Base-by-base conservation (phyloP, 306 rosid genomes). In the Carpinus viminea region DNA sequence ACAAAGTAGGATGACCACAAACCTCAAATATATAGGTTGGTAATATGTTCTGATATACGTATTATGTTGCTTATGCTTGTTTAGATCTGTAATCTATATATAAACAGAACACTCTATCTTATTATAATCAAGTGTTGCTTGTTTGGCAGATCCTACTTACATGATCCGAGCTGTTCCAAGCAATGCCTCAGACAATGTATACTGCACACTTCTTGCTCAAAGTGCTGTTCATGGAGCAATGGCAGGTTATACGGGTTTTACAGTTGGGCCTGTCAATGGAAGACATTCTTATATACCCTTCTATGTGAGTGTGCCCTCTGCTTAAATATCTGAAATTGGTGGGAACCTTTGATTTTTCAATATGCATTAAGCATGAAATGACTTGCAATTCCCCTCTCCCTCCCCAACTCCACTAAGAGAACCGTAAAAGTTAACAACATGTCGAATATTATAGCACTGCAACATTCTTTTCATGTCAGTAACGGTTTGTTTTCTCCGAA, bases 181-280 rank as follows among this genome's bases (percentile, higher is more conserved):
- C 82, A 94, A 88, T 62, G 98, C 96, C 51, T 92, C 98, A 2
- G 96, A 94, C 83, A 94, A 94, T 38, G 97, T 94, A 65, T 94
- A 92, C 80, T 88, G 93, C 87, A 94, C 97, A 18, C 92, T 94
- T 60, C 96, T 92, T 57, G 97, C 98, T 82, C 98, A 91, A 85
- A 95, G 98, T 85, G 94, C 96, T 47, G 87, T 91, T 68, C 99
- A 95, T 85, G 99, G 98, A 75, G 98, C 97, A 75, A 93, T 95
- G 99, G 98, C 99, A 50, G 99, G 98, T 18, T 95, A 95, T 66
- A 89, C 98, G 8, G 98, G 99, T 74, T 88, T 85, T 65, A 88
- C 97, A 1, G 87, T 84, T 46, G 97, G 97, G 48, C 93, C 87
- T 66, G 98, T 95, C 65, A 90, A 93, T 61, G 99, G 98, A 89